Evolutionary conservation across 2,329 filamentous ascomycete genomes (phyloP).

Genomic region (Cytospora chrysosperma): DNA sequence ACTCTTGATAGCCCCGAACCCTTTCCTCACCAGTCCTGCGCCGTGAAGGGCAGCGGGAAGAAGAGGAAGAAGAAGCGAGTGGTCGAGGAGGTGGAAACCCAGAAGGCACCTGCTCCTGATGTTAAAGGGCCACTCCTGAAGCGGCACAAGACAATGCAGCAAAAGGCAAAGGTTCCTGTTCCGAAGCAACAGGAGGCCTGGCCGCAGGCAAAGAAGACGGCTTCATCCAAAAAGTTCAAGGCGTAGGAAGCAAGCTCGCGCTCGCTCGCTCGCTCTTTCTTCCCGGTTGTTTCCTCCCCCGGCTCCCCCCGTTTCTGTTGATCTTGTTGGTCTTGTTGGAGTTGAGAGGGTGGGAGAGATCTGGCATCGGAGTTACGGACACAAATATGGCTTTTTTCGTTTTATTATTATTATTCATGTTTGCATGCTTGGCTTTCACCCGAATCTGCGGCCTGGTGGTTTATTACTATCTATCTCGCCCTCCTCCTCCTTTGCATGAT

Average conservation of each 20-base stretch:
- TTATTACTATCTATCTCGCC: neutral
- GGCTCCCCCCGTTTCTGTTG: neutral
- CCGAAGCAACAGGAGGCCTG: neutral
- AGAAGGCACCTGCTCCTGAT: neutral
- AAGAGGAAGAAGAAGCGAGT: neutral
- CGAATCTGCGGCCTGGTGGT: neutral
- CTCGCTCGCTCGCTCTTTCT: neutral
- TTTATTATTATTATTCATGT: no score
- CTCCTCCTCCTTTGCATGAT: neutral
- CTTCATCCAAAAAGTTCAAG: neutral
- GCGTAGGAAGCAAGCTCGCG: neutral
- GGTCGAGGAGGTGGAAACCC: neutral
- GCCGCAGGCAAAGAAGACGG: neutral
- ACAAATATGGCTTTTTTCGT: neutral
- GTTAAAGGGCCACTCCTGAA: slow-evolving; percentile 2
- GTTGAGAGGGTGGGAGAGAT: slow-evolving; percentile 20
- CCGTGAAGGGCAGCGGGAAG: neutral
- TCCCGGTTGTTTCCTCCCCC: neutral
- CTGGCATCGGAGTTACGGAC: slow-evolving; percentile 25
- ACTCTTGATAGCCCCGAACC: neutral
- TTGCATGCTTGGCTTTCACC: neutral
- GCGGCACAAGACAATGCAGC: slow-evolving; percentile 2
- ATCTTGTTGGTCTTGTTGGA: slow-evolving; percentile 16
- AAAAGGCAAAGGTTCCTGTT: neutral
- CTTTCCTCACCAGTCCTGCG: neutral